Base-by-base conservation (phyloP, 169 alveolate genomes). In the Plasmodium coatneyi region DNA sequence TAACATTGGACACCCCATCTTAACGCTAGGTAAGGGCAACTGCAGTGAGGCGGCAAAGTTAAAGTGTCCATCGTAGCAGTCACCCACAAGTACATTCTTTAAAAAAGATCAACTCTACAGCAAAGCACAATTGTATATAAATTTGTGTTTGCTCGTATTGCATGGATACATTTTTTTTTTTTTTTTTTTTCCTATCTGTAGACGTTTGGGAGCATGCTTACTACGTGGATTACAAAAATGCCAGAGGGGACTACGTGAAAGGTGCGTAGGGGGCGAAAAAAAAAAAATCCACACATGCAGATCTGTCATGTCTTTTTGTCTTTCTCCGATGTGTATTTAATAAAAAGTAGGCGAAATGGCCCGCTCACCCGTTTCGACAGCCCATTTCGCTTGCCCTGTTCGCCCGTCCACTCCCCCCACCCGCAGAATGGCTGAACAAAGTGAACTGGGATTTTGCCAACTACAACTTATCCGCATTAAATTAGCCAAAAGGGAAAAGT, bases 141-240 rank as follows among this genome's bases (percentile, higher is more conserved):
- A 41, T n/a, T 74, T 16, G 12, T 60, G 14, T 43, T 25, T 83
- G 43, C 74, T 22, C 74, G 32, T 25, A 60, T 60, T 60, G 32
- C 74, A 5, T 25, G 54, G 34, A 2, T 34, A 78, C 36, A 54
- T 78, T 80, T 78, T 25, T 34, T 89, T 76, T 80, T 78, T 76
- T 80, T 78, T 32, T 16, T 3, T 41, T 76, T n/a, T 32, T 32
- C 25, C 43, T 71, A 43, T 43, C 5, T 80, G 46, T 97, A 93
- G 99, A 98, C 94, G 97, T 98, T 28, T 98, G 99, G 99, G 99
- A 98, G 86, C 99, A 98, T 83, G 99, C 99, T 14, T 98, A 97
- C 92, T 98, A 98, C 95, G 95, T 98, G 30, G 99, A 98, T 92
- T 98, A 98, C 95, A 94, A 97, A 83, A 96, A 98, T 91, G 98